Base-by-base conservation (phyloP, 2,329 filamentous ascomycete genomes). In the Pseudopyricularia cyperi region DNA sequence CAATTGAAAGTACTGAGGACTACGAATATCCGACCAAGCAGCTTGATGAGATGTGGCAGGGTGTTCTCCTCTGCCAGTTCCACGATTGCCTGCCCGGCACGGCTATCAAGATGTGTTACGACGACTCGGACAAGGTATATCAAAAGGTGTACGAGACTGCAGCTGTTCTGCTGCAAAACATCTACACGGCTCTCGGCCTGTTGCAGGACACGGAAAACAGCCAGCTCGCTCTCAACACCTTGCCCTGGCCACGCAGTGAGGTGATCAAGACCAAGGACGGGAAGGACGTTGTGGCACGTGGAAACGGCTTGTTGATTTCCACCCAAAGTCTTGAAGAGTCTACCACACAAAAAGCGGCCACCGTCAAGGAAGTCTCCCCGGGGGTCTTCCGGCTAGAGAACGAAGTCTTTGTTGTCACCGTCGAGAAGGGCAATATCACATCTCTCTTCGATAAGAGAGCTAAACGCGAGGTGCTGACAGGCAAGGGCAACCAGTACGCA, bases 41-140 rank as follows among this genome's bases (percentile, higher is more conserved):
- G 19, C 71, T 85, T 34, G 82, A 85, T 57, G 70, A 76, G 47
- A 82, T 85, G 73, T 85, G 82, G 82, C 80, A 85, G 64, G 72
- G 71, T 53, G 74, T 82, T 2, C 66, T 85, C 22, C 69, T 85
- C 3, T 85, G 82, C 55, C 82, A 85, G 56, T 85, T 85, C 69
- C 82, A 85, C 53, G 82, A 85, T 57, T 84, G 81, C 58, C 65
- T 85, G 49, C 82, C 82, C 0, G 82, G 82, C 28, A 83, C 78
- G 56, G 77, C 73, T 3, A 85, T 85, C 54, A 79, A 83, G 58
- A 83, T 85, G 79, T 83, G 79, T 63, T 85, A 85, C 56, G 77
- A 82, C 58, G 82, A 85, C 57, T 82, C 80, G 0, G 77, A 82
- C 58, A 69, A 79, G 61, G 68, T 82, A 0, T 83, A 84, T 57